These are phyloP conservation scores for Lavandula angustifolia DNA, from an alignment of 257 asterid genomes.

Conservation along the genomic window DNA sequence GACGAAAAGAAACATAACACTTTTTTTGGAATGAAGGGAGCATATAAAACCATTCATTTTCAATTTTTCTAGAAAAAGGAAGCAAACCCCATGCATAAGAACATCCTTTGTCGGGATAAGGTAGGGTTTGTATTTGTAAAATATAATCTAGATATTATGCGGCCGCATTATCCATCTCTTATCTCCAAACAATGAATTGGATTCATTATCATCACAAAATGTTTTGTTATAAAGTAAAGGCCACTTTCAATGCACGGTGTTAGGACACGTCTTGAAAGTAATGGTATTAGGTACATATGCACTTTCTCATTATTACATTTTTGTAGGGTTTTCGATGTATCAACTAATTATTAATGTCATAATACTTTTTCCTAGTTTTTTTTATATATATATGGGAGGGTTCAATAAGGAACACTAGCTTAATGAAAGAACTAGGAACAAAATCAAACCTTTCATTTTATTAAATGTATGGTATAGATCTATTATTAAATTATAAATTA, in stretches of 20 bases:
- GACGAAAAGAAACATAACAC: no score
- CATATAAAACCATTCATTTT: neutral
- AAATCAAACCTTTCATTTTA: no score
- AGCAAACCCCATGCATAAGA: neutral
- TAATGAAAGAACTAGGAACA: no score
- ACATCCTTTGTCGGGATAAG: conserved; percentile 8
- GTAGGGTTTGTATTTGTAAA: conserved; percentile 13
- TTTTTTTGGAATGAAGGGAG: no score
- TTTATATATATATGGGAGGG: no score
- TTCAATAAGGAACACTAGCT: no score
- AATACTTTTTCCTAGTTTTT: no score
- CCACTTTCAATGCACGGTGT: conserved; percentile 25
- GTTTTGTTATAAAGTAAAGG: neutral
- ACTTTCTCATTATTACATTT: neutral
- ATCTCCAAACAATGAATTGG: conserved; percentile 1
- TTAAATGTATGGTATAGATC: no score
- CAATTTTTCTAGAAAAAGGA: neutral
- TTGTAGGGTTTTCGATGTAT: neutral
- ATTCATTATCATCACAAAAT: conserved; percentile 18
- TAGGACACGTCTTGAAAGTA: conserved; percentile 16
- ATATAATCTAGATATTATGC: neutral
- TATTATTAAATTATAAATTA: no score
- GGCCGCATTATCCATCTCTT: neutral
- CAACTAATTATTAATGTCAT: neutral
- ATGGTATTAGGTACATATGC: neutral